phyloP scores from a whole-genome alignment of 108 stramenopile species.

The Stephanodiscus triporus region DNA sequence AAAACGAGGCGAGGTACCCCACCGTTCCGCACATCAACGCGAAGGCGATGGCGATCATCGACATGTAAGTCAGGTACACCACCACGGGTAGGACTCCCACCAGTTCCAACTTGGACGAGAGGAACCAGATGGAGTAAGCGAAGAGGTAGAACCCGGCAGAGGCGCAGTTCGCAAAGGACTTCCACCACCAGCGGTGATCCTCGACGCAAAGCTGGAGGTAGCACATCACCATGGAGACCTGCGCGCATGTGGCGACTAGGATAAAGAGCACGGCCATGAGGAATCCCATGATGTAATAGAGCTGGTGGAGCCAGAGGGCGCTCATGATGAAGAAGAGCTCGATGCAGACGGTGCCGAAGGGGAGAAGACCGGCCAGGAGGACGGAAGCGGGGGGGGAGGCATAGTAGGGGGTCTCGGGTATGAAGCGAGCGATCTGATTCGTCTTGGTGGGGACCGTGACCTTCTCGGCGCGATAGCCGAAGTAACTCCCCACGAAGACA shows the following conservation, averaged over 20 bases:
- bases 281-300: constrained; percentile 99
- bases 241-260: constrained; percentile 93
- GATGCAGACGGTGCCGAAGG: constrained; percentile 98
- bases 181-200: constrained; percentile 99
- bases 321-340: constrained; percentile 99
- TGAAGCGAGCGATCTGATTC: constrained; percentile 92
- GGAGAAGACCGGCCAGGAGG: constrained; percentile 91
- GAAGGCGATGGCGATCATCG: constrained; percentile 92
- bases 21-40: constrained; percentile 94
- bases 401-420: constrained; percentile 92
- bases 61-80: constrained; percentile 98
- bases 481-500: constrained; percentile 95
- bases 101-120: constrained; percentile 85
- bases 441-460: constrained; percentile 89
- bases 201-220: constrained; percentile 99
- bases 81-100: constrained; percentile 84
- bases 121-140: constrained; percentile 96
- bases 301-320: constrained; percentile 97
- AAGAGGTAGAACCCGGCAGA: constrained; percentile 95
- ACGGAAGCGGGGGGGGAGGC: constrained; percentile 70
- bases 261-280: constrained; percentile 94
- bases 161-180: constrained; percentile 94
- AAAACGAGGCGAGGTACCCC: constrained; percentile 84
- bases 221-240: constrained; percentile 96
- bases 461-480: constrained; percentile 86